Evolutionary conservation across 78 protist species (phyloP).

Genomic region (Dictyostelium capitatum): DNA sequence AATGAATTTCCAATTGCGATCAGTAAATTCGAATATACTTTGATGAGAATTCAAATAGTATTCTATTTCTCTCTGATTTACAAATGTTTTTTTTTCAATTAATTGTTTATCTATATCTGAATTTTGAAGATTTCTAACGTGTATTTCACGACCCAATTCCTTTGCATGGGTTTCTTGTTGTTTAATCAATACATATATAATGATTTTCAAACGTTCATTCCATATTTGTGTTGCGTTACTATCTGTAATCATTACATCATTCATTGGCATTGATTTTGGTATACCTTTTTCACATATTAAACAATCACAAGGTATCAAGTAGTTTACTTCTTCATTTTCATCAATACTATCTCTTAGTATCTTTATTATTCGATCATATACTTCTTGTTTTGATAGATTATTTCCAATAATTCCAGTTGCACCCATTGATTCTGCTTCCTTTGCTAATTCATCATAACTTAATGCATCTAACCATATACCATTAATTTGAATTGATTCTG

Average conservation of each 20-base stretch:
- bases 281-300: neutral
- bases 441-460: neutral
- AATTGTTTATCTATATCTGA: neutral
- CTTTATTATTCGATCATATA: neutral
- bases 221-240: neutral
- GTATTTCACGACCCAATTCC: neutral
- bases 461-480: conserved; percentile 5
- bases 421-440: neutral
- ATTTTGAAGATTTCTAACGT: neutral
- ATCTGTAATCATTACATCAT: neutral
- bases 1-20: no score
- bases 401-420: neutral
- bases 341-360: neutral
- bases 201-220: conserved; percentile 1
- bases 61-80: neutral
- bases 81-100: neutral
- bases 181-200: neutral
- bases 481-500: neutral
- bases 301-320: conserved; percentile 10
- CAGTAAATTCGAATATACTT: no score
- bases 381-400: neutral
- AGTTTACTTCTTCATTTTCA: neutral
- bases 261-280: neutral
- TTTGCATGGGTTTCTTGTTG: neutral
- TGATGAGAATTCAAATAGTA: neutral